Evolutionary conservation across 2,329 filamentous ascomycete species (phyloP), one percentile per base, ranked within the genome.

Genomic region (Fusarium annulatum): DNA sequence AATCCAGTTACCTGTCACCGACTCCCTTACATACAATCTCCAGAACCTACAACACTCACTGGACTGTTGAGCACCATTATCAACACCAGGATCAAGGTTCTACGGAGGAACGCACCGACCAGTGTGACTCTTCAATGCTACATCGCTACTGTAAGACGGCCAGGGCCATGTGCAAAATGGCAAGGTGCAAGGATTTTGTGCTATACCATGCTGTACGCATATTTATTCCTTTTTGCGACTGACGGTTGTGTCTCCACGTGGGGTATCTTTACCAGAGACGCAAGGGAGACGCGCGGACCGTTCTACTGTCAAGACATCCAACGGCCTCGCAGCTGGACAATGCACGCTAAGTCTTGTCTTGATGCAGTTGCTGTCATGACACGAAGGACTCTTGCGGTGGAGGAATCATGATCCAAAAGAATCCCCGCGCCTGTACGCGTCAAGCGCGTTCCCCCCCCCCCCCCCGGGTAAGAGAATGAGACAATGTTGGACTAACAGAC

Each of bases 201-300:
- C 34, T 63, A 41, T 53, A 28, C 51, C 34, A 53, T 38, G 23
- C 33, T 14, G 33, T 53, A 53, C 51, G 51, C 26, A 53, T 53
- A 61, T 48, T 38, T 30, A 42, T 55, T 61, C 46, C 58, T 39
- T 57, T 64, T 51, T 49, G 26, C 52, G 34, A 42, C 39, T 41
- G 67, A 60, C 71, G 30, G 71, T 72, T 74, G 57, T 19, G 55
- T 63, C 45, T 63, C 57, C 64, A 72, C 64, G 71, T 62, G 72
- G 71, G 57, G 57, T 46, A 67, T 48, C 28, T 36, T 18, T 11
- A 39, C 58, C 59, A 67, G 19, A 67, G 19, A 60, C 53, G 46
- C 51, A 38, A 59, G 46, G 52, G 45, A 61, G 70, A 61, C 63
- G 61, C 71, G 62, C 64, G 67, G 71, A 52, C 67, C 71, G 52